Percentiles rank a stretch among this genome's conserved stretches.
These are phyloP conservation scores for Mercurialis annua DNA, from an alignment of 345 rosid species.

Conservation along the genomic window DNA sequence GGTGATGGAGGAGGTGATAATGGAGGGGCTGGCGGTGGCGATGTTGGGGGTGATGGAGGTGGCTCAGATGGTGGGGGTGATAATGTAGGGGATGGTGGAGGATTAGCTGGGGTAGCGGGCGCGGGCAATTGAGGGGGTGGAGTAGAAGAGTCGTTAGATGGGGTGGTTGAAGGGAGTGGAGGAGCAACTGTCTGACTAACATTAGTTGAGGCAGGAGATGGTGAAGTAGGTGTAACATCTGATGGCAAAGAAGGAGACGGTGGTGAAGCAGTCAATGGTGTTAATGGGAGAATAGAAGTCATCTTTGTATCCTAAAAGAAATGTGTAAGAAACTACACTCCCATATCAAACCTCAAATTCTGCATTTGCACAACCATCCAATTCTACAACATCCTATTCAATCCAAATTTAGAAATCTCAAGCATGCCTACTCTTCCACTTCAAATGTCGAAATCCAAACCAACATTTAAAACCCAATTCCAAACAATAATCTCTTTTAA, in stretches of 20 bases:
- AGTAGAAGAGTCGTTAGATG: constrained; percentile 30
- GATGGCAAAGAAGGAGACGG: constrained; percentile 10
- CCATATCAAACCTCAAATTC: constrained; percentile 21
- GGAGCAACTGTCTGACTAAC: constrained; percentile 35
- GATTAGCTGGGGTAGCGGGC: constrained; percentile 38
- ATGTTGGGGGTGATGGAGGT: constrained; percentile 40
- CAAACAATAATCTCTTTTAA: constrained; percentile 12
- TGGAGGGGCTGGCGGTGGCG: constrained; percentile 39
- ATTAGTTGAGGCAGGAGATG: constrained; percentile 30
- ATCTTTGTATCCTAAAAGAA: constrained; percentile 28
- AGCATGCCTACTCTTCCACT: constrained; percentile 4
- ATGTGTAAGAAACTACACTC: constrained; percentile 17
- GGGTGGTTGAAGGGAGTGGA: constrained; percentile 35
- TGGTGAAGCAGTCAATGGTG: constrained; percentile 26
- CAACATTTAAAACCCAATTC: constrained; percentile 15
- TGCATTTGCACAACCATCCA: not conserved
- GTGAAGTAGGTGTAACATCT: constrained; percentile 5
- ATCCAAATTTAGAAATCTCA: not conserved
- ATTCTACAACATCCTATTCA: not conserved
- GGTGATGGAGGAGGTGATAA: constrained; percentile 44
- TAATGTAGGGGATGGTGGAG: constrained; percentile 24
- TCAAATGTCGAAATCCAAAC: not conserved
- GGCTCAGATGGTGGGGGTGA: constrained; percentile 30
- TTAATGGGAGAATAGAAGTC: constrained; percentile 40
- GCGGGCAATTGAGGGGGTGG: constrained; percentile 46